These are phyloP conservation scores for Chalciporus chontae DNA, from an alignment of 768 basidiomycete species.

Conservation along the genomic window DNA sequence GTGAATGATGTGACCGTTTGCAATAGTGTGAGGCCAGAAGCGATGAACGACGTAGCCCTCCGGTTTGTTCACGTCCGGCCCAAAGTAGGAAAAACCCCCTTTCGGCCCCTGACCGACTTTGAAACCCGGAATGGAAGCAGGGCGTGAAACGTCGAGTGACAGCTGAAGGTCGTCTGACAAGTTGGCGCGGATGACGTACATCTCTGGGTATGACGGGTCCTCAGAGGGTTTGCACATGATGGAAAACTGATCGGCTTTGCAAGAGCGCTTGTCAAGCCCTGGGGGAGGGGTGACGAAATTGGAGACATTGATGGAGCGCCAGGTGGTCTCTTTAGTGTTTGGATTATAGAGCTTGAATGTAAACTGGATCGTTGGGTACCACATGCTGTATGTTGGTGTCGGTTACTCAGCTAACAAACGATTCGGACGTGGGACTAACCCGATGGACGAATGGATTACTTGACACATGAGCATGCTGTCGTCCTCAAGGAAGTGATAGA, in stretches of 20 bases:
- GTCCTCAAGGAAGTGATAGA: constrained; percentile 80
- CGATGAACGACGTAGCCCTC: constrained; percentile 88
- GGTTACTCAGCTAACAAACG: constrained; percentile 5
- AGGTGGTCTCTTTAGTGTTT: constrained; percentile 64
- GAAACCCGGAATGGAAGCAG: constrained; percentile 74
- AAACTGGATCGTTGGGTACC: constrained; percentile 94
- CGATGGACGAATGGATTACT: constrained; percentile 84
- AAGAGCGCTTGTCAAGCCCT: constrained; percentile 78
- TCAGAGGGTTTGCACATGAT: constrained; percentile 60
- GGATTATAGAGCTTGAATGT: constrained; percentile 87
- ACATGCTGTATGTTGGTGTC: constrained; percentile 51
- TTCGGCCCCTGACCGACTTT: constrained; percentile 86
- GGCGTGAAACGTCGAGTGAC: constrained; percentile 67
- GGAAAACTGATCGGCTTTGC: constrained; percentile 82
- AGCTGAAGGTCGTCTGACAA: constrained; percentile 78
- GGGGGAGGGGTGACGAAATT: constrained; percentile 78
- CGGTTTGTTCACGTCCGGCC: constrained; percentile 58
- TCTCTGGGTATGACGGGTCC: constrained; percentile 63
- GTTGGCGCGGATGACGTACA: constrained; percentile 76
- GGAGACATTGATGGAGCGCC: constrained; percentile 85
- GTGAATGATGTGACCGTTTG: constrained; percentile 63
- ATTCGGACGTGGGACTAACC: constrained; percentile 50
- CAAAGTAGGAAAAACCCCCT: constrained; percentile 90
- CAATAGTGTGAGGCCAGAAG: constrained; percentile 77
- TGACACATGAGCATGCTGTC: constrained; percentile 78